These are phyloP conservation scores for Kodamaea sp. DNA, from an alignment of 1,139 yeast genomes.

Conservation along the genomic window DNA sequence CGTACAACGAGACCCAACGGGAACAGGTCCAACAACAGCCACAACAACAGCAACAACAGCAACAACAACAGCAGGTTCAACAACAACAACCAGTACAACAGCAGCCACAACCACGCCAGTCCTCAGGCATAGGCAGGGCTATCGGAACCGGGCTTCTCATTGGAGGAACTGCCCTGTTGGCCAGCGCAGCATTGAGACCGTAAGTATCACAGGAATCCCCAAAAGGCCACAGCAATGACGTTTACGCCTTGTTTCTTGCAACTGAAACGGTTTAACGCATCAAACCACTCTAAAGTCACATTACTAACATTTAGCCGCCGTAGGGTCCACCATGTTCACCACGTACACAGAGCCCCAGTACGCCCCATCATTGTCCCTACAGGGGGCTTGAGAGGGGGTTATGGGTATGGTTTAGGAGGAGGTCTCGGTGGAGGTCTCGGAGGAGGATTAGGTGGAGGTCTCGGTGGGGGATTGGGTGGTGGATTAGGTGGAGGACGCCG, in stretches of 20 bases:
- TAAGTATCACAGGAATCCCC: slow-evolving; percentile 1
- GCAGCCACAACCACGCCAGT: slow-evolving; percentile 1
- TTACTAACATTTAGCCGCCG: too few relatives aligned
- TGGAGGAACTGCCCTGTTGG: slow-evolving; percentile 3
- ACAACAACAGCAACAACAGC: slow-evolving; percentile 1
- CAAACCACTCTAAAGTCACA: too few relatives aligned
- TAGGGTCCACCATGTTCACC: too few relatives aligned
- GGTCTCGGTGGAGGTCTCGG: slow-evolving; percentile 3
- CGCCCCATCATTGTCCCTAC: slow-evolving; percentile 2
- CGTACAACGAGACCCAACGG: neutral
- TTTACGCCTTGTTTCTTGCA: too few relatives aligned
- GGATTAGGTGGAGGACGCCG: slow-evolving; percentile 2
- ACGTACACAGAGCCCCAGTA: too few relatives aligned
- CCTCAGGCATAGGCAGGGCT: slow-evolving; percentile 1
- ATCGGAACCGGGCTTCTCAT: slow-evolving; percentile 15
- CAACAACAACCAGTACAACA: neutral
- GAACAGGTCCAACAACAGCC: slow-evolving; percentile 3
- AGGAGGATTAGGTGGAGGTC: slow-evolving; percentile 2
- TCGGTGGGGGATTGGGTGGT: slow-evolving; percentile 2
- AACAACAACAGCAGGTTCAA: slow-evolving; percentile 1
- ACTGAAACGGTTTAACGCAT: too few relatives aligned
- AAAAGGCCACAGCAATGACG: too few relatives aligned
- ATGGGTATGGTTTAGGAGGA: slow-evolving; percentile 4
- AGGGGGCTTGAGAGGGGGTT: slow-evolving; percentile 3
- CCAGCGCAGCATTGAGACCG: neutral